Percentiles rank a stretch among this genome's conserved stretches.
Conservation (phyloP, 495 filamentous ascomycete genomes). For the Clohesyomyces aquaticus region DNA sequence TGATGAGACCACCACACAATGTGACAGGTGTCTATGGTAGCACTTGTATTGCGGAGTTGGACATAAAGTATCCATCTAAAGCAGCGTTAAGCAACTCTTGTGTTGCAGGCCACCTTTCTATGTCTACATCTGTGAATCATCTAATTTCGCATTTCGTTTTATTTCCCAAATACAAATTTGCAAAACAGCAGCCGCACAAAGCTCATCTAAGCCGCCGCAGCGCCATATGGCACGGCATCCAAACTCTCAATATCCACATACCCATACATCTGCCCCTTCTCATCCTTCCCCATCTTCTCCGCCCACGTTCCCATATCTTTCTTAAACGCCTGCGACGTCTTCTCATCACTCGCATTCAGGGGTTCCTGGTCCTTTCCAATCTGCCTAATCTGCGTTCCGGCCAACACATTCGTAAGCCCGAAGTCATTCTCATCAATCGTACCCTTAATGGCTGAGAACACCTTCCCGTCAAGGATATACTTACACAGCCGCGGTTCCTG, state of each 20-base stretch:
- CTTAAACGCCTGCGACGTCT: conserved; percentile 12
- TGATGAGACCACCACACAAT: too few species aligned
- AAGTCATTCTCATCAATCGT: conserved; percentile 21
- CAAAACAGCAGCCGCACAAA: too few species aligned
- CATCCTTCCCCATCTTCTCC: conserved; percentile 10
- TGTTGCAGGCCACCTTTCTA: too few species aligned
- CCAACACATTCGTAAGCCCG: conserved; percentile 3
- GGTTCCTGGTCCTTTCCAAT: conserved; percentile 25
- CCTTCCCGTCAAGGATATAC: conserved; percentile 29
- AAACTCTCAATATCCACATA: conserved; percentile 17
- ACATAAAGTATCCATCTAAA: too few species aligned
- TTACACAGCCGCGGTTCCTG: conserved; percentile 28
- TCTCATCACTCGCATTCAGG: conserved; percentile 23
- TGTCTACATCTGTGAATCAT: too few species aligned
- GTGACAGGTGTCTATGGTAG: too few species aligned
- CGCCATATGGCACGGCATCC: conserved; percentile 3
- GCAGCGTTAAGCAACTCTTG: too few species aligned
- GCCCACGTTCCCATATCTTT: conserved; percentile 18
- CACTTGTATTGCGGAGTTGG: too few species aligned
- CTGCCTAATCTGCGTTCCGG: conserved; percentile 24
- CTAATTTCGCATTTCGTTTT: too few species aligned
- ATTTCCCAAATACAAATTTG: too few species aligned
- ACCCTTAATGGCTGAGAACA: conserved; percentile 19
- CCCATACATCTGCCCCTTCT: conserved; percentile 7
- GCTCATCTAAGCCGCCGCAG: conserved; percentile 2